These are phyloP conservation scores for Stereocaulon alpinum DNA, from an alignment of 495 filamentous ascomycete species.

Conservation along the genomic window DNA sequence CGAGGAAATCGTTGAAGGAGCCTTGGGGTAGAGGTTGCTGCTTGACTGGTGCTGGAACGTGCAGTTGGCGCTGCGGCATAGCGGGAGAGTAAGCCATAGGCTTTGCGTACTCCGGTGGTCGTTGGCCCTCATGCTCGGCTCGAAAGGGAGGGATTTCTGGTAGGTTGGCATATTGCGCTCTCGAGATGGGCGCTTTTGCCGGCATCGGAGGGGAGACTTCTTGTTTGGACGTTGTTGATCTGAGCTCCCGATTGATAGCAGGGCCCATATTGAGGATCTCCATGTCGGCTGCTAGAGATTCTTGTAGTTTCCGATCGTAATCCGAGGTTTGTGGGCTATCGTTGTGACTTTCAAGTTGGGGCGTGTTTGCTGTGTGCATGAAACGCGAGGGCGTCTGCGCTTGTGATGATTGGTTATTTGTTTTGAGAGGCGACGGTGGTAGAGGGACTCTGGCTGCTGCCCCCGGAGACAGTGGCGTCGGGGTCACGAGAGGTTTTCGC, in stretches of 20 bases:
- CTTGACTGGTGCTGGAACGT: constrained; percentile 7
- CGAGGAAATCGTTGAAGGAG: constrained; percentile 12
- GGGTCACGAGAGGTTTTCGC: constrained; percentile 39
- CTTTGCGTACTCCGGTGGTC: constrained; percentile 28
- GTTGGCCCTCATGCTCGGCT: constrained; percentile 23
- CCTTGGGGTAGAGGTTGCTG: constrained; percentile 20
- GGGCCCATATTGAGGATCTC: constrained; percentile 34
- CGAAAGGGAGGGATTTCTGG: constrained; percentile 47
- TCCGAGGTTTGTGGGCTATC: constrained; percentile 38
- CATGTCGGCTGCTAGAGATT: constrained; percentile 49
- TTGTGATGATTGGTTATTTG: constrained; percentile 29
- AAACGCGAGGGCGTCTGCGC: constrained; percentile 37
- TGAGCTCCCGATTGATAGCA: constrained; percentile 20
- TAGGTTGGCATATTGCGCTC: constrained; percentile 27
- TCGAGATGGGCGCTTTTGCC: neutral
- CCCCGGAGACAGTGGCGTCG: constrained; percentile 39
- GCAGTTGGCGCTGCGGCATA: constrained; percentile 12
- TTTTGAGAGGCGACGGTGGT: constrained; percentile 37
- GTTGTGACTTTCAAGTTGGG: constrained; percentile 28
- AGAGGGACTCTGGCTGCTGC: constrained; percentile 46
- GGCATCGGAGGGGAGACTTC: constrained; percentile 7
- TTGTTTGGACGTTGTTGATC: constrained; percentile 12
- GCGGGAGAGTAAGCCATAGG: constrained; percentile 26
- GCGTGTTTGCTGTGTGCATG: constrained; percentile 27
- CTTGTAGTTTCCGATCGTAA: constrained; percentile 46